A percentile compares a stretch with the other conserved stretches of the same genome.
Conservation (phyloP, 1,284 basidiomycete genomes). For the Trichosporon inkin region DNA sequence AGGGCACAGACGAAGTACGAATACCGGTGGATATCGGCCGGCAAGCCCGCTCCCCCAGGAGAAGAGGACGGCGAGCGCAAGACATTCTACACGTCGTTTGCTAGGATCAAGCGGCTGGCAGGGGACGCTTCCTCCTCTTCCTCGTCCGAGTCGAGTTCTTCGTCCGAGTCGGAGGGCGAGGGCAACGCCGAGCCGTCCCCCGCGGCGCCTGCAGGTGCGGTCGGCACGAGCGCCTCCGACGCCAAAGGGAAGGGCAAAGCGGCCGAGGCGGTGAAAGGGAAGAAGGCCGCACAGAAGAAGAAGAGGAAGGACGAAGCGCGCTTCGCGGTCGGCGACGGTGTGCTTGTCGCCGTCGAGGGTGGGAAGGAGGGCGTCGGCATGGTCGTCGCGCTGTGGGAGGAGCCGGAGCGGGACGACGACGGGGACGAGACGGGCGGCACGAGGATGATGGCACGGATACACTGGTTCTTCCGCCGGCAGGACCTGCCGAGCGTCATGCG, state of each 20-base stretch:
- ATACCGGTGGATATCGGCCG: neutral
- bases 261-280: neutral
- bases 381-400: conserved; percentile 44
- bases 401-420: conserved; percentile 23
- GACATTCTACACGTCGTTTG: conserved; percentile 32
- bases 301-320: conserved; percentile 29
- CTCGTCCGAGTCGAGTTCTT: neutral
- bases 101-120: conserved; percentile 18
- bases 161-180: neutral
- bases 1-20: neutral
- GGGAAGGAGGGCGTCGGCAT: conserved; percentile 45
- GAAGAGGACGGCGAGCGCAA: neutral
- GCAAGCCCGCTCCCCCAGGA: conserved; percentile 1
- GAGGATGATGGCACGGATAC: conserved; percentile 47
- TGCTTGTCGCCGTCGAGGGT: conserved; percentile 42
- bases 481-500: conserved; percentile 49
- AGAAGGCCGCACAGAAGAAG: conserved; percentile 13
- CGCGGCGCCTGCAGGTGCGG: no score
- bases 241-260: neutral
- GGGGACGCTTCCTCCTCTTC: neutral
- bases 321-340: conserved; percentile 48
- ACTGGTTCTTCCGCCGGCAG: conserved; percentile 47
- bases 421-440: conserved; percentile 19
- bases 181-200: no score
- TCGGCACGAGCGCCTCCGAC: neutral